phyloP scores from a whole-genome alignment of 2,329 filamentous ascomycete species.

The Nemania sp. region DNA sequence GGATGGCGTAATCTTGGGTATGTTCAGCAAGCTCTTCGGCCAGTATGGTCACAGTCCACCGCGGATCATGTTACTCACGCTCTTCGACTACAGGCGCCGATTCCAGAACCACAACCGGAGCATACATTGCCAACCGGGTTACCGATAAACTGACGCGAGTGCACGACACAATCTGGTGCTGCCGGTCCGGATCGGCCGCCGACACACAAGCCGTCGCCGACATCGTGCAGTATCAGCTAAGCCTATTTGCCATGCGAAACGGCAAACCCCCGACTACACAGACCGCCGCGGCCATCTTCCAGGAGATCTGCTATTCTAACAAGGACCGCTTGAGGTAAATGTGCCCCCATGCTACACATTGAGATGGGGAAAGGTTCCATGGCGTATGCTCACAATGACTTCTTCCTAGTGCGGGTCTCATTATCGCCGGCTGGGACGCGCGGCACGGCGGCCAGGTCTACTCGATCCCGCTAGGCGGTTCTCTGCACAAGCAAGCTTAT shows the following conservation, averaged over 20 bases:
- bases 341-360: neutral
- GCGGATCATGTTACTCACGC: conserved; percentile 20
- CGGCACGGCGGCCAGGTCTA: conserved; percentile 96
- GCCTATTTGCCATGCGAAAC: conserved; percentile 88
- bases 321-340: conserved; percentile 87
- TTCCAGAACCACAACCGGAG: conserved; percentile 94
- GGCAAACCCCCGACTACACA: conserved; percentile 91
- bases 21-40: conserved; percentile 30
- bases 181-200: conserved; percentile 93
- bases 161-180: conserved; percentile 99
- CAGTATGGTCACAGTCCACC: neutral
- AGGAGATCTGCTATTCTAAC: conserved; percentile 97
- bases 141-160: conserved; percentile 99
- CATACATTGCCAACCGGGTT: conserved; percentile 98
- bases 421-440: conserved; percentile 97
- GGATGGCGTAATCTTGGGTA: conserved; percentile 91
- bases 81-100: conserved; percentile 69
- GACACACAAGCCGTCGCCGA: conserved; percentile 98
- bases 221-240: conserved; percentile 95
- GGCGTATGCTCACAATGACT: conserved; percentile 10
- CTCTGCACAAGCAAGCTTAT: conserved; percentile 95
- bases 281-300: conserved; percentile 93
- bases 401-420: conserved; percentile 80
- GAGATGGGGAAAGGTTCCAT: neutral
- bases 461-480: conserved; percentile 93